These are phyloP conservation scores for Perkinsus olseni DNA, from an alignment of 169 alveolate species.

Conservation along the genomic window DNA sequence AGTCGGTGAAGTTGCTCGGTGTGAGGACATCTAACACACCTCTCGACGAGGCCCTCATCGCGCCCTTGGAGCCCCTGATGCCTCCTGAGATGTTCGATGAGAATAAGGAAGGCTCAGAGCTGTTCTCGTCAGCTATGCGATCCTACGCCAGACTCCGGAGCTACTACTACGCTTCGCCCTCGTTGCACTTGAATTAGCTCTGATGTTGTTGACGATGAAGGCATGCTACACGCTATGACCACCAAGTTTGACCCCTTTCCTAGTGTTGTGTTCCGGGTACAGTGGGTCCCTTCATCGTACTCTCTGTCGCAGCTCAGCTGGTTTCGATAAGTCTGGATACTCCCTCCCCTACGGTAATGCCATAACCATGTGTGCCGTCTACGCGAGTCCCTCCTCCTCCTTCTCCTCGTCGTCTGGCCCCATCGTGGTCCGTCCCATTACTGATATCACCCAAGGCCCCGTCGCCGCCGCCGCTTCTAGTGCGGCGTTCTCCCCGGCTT, in stretches of 20 bases:
- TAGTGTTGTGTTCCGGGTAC: too few species aligned
- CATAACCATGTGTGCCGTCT: not conserved
- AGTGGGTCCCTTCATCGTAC: too few species aligned
- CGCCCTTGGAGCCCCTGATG: not conserved
- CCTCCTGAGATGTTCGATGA: not conserved
- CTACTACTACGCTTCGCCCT: too few species aligned
- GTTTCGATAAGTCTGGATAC: not conserved
- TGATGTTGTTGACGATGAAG: too few species aligned
- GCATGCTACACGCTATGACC: too few species aligned
- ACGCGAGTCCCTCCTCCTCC: not conserved
- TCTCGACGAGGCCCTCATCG: not conserved
- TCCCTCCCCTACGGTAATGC: not conserved
- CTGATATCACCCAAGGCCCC: not conserved
- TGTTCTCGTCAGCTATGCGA: not conserved
- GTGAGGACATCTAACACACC: not conserved
- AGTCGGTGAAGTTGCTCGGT: not conserved
- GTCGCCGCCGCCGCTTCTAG: too few species aligned
- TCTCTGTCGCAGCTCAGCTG: not conserved
- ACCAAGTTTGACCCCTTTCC: too few species aligned
- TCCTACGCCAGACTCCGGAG: not conserved
- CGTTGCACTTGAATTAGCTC: too few species aligned
- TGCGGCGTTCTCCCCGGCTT: too few species aligned
- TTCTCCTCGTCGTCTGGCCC: not conserved
- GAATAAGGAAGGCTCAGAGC: not conserved
- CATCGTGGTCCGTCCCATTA: not conserved